Evolutionary conservation across 768 basidiomycete genomes (phyloP), one percentile per base, ranked within the genome.

Genomic region (Russula sp.): DNA sequence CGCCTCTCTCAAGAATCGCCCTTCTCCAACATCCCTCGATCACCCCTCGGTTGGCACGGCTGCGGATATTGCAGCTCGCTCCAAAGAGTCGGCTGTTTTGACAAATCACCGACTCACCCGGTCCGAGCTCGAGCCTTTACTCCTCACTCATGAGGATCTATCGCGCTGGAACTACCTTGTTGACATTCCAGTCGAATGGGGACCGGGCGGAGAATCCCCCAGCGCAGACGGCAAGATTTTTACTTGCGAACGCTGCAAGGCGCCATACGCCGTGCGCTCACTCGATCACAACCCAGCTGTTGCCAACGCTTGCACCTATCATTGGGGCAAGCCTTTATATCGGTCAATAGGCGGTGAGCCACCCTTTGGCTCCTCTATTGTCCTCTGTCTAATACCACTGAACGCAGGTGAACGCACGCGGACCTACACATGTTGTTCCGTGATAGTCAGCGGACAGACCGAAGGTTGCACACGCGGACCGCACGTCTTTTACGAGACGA

Each of bases 401-500:
- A 28, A 2, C 58, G 3, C 74, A 90, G 89, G 88, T 48, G 84
- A 93, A 72, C 85, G 81, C 69, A 76, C 83, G 50, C 83, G 90
- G 36, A 72, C 86, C 34, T 92, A 85, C 69, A 84, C 80, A n/a
- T 97, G 94, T 71, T 97, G 94, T 72, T 86, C 84, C n/a, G 77
- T 78, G 57, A 77, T 81, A 16, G 80, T 82, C 18, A 76, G 77
- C 11, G 80, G 86, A 28, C 78, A 80, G 40, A 82, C 82, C 63
- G 64, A 65, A 16, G 91, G 90, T 0, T 97, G 94, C 71, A 79
- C 84, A 13, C 80, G 79, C 56, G 93, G 94, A 1, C 85, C 86
- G 3, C 97, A 99, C 73, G 92, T 98, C 20, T 98, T 98, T 73
- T 90, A 89, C 70, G 94, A 98, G 73, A 80, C 80, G 0, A 80